phyloP scores from a whole-genome alignment of 2,329 filamentous ascomycete species.

The Phialophora expanda region DNA sequence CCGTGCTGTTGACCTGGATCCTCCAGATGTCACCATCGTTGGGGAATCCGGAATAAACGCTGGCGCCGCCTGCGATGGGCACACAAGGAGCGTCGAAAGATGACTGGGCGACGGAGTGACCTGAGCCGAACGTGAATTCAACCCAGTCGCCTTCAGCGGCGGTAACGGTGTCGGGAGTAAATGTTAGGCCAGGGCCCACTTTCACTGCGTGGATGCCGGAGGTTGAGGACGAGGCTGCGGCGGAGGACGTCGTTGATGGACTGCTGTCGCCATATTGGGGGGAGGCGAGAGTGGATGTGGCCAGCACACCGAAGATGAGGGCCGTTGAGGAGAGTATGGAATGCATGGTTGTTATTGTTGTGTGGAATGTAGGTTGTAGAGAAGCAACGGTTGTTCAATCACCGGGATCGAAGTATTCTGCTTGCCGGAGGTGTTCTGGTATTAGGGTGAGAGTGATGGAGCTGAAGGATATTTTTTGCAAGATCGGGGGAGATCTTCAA shows the following conservation, averaged over 20 bases:
- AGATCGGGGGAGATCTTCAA: neutral
- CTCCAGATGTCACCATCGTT: conserved; percentile 47
- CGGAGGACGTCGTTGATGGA: conserved; percentile 8
- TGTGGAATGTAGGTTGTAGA: neutral
- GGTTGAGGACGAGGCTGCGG: conserved; percentile 18
- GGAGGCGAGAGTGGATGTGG: conserved; percentile 32
- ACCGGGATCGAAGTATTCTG: conserved; percentile 2
- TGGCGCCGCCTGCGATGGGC: conserved; percentile 44
- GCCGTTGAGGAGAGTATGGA: conserved; percentile 28
- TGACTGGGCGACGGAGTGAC: conserved; percentile 58
- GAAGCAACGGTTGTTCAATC: conserved; percentile 1
- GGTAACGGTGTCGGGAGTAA: conserved; percentile 53
- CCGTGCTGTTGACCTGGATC: conserved; percentile 52
- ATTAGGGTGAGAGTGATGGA: conserved; percentile 1
- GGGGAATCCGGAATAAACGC: conserved; percentile 56
- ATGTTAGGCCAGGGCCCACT: conserved; percentile 46
- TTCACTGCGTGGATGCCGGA: conserved; percentile 30
- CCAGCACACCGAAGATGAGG: conserved; percentile 31
- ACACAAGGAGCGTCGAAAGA: conserved; percentile 58
- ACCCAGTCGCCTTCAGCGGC: conserved; percentile 56
- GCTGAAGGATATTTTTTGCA: neutral
- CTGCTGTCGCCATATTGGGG: conserved; percentile 30
- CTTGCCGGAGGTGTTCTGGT: neutral
- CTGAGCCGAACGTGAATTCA: conserved; percentile 60
- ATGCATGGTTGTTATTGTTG: conserved; percentile 25